Evolutionary conservation across 176 grass and related monocot genomes (phyloP), one percentile per base, ranked within the genome.

Genomic region (Cocos nucifera): DNA sequence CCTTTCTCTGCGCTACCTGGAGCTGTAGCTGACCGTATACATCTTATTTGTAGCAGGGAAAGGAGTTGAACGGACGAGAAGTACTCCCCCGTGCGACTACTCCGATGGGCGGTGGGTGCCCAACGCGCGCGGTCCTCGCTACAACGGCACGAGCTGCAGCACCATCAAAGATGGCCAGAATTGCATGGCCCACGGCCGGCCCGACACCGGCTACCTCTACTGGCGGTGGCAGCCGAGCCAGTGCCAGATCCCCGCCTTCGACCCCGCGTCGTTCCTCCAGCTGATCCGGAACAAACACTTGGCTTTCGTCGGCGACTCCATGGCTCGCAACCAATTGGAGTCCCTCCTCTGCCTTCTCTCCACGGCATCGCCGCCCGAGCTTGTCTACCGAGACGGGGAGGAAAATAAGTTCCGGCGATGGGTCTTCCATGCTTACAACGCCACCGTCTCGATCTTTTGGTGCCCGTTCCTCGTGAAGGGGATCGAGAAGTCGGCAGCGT

Each of bases 111-210:
- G 69, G 53, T 95, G 91, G 91, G 66, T 90, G 12, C 71, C 55
- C 6, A 71, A 95, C 56, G 18, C 50, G 19, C 73, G 80, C 4
- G 67, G 65, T 19, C 80, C 80, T 2, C 72, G 75, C 0, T 95
- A 90, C 86, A 77, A 78, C 32, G 83, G 83, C 19, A 82, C 71
- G 17, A 79, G 57, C 63, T 95, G 86, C 64, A 61, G 59, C 53
- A 85, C 86, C 15, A 90, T 95, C 69, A 95, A 95, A 63, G 83
- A 87, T 0, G 84, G 79, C 15, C 91, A 95, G 72, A 95, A 95
- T 57, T 95, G 91, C 72, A 87, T 95, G 91, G 77, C 71, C 18
- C 80, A 90, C 67, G 83, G 90, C 50, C 80, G 91, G 4, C 91
- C 83, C 0, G 91, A 95, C 69, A 82, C 77, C 10, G 86, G 77